Conservation (phyloP, 768 basidiomycete species). For the Rhodotorula sphaerocarpa region DNA sequence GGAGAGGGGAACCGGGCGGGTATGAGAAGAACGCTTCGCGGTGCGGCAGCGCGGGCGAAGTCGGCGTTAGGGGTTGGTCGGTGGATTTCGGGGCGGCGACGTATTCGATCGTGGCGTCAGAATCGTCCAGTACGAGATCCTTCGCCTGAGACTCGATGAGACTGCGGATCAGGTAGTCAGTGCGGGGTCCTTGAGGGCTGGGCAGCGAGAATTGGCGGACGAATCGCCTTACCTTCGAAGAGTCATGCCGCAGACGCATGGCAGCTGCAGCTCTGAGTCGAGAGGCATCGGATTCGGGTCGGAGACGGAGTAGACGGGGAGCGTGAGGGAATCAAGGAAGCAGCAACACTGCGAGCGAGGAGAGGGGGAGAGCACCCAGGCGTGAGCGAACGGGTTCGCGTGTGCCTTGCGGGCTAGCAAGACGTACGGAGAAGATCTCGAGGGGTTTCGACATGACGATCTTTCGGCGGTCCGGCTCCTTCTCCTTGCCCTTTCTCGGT, state of each 20-base stretch:
- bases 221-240: slow-evolving; percentile 3
- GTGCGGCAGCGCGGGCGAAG: not conserved
- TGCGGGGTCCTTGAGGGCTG: not conserved
- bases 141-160: slow-evolving; percentile 21
- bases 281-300: slow-evolving; percentile 28
- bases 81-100: slow-evolving; percentile 10
- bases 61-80: not conserved
- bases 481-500: slow-evolving; percentile 12
- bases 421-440: slow-evolving; percentile 19
- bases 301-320: slow-evolving; percentile 30
- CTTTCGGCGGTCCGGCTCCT: slow-evolving; percentile 27
- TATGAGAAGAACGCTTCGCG: not conserved
- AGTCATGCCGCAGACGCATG: slow-evolving; percentile 20
- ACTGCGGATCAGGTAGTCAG: not conserved
- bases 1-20: not conserved
- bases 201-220: not conserved
- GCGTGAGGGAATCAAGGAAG: slow-evolving; percentile 33
- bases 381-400: too few species aligned
- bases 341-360: slow-evolving; percentile 26
- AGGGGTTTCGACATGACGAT: slow-evolving; percentile 26
- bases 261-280: slow-evolving; percentile 17
- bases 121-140: slow-evolving; percentile 5
- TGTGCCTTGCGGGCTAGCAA: too few species aligned
- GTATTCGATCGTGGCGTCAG: slow-evolving; percentile 25
- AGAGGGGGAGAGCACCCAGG: not conserved